These are phyloP conservation scores for Penicillium decumbens DNA, from an alignment of 2,329 filamentous ascomycete genomes.

Conservation along the genomic window DNA sequence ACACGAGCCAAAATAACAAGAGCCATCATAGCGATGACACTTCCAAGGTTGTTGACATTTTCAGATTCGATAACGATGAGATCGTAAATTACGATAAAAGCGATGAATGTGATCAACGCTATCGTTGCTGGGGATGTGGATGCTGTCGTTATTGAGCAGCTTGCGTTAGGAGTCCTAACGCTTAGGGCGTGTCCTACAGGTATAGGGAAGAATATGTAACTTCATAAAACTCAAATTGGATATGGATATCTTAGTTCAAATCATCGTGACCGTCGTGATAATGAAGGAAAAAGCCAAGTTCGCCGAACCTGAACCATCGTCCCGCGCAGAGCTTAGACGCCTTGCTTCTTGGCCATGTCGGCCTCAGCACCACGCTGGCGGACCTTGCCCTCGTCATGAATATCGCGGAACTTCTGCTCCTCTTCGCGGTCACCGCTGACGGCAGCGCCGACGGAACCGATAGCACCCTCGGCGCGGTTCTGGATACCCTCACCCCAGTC, in stretches of 20 bases:
- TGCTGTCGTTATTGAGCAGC: too few relatives aligned
- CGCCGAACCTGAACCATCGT: background rate
- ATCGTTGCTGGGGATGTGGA: too few relatives aligned
- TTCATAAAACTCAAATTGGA: conserved; percentile 11
- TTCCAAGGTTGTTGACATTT: too few relatives aligned
- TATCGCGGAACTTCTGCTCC: conserved; percentile 60
- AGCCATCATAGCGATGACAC: too few relatives aligned
- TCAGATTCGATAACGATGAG: too few relatives aligned
- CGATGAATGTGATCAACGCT: too few relatives aligned
- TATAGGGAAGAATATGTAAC: background rate
- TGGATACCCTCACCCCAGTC: conserved; percentile 66
- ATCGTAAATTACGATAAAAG: too few relatives aligned
- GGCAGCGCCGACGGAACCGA: conserved; percentile 67
- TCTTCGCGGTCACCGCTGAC: conserved; percentile 65
- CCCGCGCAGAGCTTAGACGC: conserved; percentile 2
- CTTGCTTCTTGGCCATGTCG: conserved; percentile 64
- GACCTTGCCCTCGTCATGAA: conserved; percentile 80
- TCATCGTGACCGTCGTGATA: conserved; percentile 13
- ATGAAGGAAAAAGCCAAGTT: background rate
- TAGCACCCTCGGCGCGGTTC: conserved; percentile 63
- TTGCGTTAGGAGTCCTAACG: too few relatives aligned
- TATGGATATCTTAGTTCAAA: conserved; percentile 19
- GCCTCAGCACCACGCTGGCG: conserved; percentile 76
- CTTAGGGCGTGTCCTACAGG: too few relatives aligned
- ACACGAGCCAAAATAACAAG: too few relatives aligned